A percentile compares a stretch with the other conserved stretches of the same genome.
These are phyloP conservation scores for Infundibulicybe gibba DNA, from an alignment of 768 basidiomycete species.

Conservation along the genomic window DNA sequence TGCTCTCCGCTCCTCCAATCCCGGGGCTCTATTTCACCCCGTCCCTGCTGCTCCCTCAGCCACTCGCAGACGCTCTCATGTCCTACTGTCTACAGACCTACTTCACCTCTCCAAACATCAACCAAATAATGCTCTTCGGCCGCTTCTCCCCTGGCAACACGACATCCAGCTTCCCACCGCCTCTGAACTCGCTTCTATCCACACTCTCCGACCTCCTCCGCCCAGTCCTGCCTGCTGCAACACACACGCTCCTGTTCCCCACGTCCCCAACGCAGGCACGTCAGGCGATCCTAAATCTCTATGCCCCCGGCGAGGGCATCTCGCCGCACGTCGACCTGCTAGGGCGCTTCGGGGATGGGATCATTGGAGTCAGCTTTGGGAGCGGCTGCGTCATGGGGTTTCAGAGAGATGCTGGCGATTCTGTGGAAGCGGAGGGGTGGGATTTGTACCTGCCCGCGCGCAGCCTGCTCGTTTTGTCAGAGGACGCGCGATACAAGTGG, in stretches of 20 bases:
- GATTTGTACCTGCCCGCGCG: slow-evolving; percentile 74
- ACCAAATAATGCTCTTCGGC: slow-evolving; percentile 89
- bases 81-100: slow-evolving; percentile 54
- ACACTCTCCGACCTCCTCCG: slow-evolving; percentile 44
- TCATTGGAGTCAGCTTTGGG: slow-evolving; percentile 81
- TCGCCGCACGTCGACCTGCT: slow-evolving; percentile 85
- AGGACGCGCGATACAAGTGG: slow-evolving; percentile 83
- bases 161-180: slow-evolving; percentile 48
- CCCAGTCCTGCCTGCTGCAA: slow-evolving; percentile 44
- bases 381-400: slow-evolving; percentile 84
- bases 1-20: slow-evolving; percentile 48
- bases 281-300: slow-evolving; percentile 89
- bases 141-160: slow-evolving; percentile 21
- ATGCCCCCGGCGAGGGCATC: slow-evolving; percentile 88
- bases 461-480: slow-evolving; percentile 74
- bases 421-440: slow-evolving; percentile 12
- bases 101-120: slow-evolving; percentile 45
- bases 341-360: slow-evolving; percentile 82
- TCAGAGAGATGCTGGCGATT: slow-evolving; percentile 20
- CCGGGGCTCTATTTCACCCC: slow-evolving; percentile 65
- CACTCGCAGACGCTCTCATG: slow-evolving; percentile 45
- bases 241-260: slow-evolving; percentile 62
- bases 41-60: slow-evolving; percentile 41
- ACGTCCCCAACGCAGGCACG: slow-evolving; percentile 44
- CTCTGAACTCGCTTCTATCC: slow-evolving; percentile 51